phyloP scores from a whole-genome alignment of 495 filamentous ascomycete species.

The Hypoxylon fuscum region DNA sequence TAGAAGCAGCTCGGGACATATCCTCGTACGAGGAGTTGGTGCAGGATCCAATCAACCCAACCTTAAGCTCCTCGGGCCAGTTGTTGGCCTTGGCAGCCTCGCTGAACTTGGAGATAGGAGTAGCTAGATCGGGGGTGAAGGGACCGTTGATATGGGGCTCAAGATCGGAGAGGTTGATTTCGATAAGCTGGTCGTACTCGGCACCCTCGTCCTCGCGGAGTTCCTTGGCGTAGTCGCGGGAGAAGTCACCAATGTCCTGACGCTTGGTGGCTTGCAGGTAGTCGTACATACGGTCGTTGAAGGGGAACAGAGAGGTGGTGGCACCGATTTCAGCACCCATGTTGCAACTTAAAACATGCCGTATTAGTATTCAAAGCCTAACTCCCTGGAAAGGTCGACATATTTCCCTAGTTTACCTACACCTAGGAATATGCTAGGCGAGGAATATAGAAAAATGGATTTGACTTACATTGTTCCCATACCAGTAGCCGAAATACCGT shows the following conservation, averaged over 20 bases:
- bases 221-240: constrained; percentile 83
- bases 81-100: constrained; percentile 91
- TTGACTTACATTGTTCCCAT: constrained; percentile 78
- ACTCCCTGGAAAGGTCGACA: too few relatives aligned
- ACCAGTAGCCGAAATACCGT: constrained; percentile 69
- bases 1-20: constrained; percentile 94
- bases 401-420: too few relatives aligned
- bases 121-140: constrained; percentile 99
- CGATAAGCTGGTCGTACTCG: constrained; percentile 95
- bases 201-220: constrained; percentile 91
- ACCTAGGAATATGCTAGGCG: too few relatives aligned
- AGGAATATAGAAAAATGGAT: constrained; percentile 15
- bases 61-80: constrained; percentile 98
- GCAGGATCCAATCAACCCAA: constrained; percentile 96
- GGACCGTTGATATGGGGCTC: constrained; percentile 99
- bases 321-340: constrained; percentile 94
- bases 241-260: constrained; percentile 86
- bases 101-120: constrained; percentile 96
- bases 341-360: too few relatives aligned
- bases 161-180: constrained; percentile 92
- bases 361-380: too few relatives aligned
- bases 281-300: constrained; percentile 97
- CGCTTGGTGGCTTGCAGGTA: constrained; percentile 96
- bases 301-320: constrained; percentile 98
- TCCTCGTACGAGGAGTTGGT: constrained; percentile 99